Evolutionary conservation across 495 filamentous ascomycete species (phyloP), one percentile per base, ranked within the genome.

Genomic region (Aspergillus sclerotioniger): DNA sequence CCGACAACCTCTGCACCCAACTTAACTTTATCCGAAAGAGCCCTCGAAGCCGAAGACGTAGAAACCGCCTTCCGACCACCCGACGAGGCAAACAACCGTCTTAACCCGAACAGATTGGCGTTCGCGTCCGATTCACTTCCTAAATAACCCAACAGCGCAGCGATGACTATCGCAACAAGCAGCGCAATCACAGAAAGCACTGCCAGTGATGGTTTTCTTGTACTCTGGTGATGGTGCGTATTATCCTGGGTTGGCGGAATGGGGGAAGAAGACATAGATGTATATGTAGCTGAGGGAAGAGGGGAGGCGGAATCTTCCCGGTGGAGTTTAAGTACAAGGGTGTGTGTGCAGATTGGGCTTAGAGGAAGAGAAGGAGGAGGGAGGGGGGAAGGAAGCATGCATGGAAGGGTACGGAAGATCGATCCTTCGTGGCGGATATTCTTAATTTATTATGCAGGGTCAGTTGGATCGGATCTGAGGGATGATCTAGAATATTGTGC

Each of bases 51-150:
- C 21, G 53, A 47, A 20, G 54, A 51, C 13, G 19, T 43, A 56
- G 51, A 41, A n/a, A 41, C 13, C 8, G 10, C 12, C n/a, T 41
- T n/a, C 37, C 37, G n/a, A n/a, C n/a, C n/a, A n/a, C 13, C 13
- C 37, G 53, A 19, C 50, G 57, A 47, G 61, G 62, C 66, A 21
- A 72, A 51, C 3, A 41, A 1, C 5, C 67, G 71, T 37, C 63
- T 62, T 6, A 76, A 44, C 10, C 62, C 54, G 58, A 64, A 71
- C 72, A 76, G 61, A 57, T 68, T 73, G 67, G 62, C 67, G 62
- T 63, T 57, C 8, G 64, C 60, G 51, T 54, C 8, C 8, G 33
- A 12, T 28, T 54, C 37, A 28, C 19, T 33, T 29, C 12, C 15
- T 12, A 44, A 20, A 53, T 45, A 45, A 10, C 49, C 51, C 13